These are phyloP conservation scores for Cercophora sp. DNA, from an alignment of 495 filamentous ascomycete species.

Conservation along the genomic window DNA sequence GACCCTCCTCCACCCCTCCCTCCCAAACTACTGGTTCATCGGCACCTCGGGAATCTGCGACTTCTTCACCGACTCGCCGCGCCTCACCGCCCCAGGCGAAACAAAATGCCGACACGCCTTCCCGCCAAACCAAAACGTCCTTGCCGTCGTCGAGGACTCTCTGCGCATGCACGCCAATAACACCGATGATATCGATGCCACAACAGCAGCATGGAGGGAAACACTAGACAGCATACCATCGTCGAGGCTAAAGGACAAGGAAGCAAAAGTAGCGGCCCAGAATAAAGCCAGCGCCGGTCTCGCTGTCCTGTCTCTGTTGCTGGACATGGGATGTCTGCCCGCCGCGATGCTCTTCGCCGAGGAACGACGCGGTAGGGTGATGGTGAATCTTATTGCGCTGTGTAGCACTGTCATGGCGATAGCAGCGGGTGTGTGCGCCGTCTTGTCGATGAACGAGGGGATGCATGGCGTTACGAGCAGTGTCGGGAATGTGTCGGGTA, in stretches of 20 bases:
- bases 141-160: conserved; percentile 2
- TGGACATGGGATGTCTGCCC: neutral
- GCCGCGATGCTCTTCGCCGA: neutral
- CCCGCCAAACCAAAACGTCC: neutral
- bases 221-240: neutral
- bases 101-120: neutral
- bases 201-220: neutral
- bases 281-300: neutral
- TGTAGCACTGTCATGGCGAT: conserved; percentile 1
- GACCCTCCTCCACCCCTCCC: neutral
- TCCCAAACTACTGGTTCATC: neutral
- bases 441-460: conserved; percentile 5
- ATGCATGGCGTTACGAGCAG: neutral
- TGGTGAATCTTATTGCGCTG: neutral
- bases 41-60: conserved; percentile 9
- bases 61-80: neutral
- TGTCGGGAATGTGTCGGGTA: neutral
- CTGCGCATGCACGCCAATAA: neutral
- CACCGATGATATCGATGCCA: neutral
- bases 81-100: neutral
- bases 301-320: neutral
- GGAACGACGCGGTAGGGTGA: neutral
- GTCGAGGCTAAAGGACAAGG: neutral
- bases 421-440: neutral
- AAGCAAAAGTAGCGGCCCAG: neutral